Base-by-base conservation (phyloP, 495 filamentous ascomycete species). In the Hyaloscypha bicolor region DNA sequence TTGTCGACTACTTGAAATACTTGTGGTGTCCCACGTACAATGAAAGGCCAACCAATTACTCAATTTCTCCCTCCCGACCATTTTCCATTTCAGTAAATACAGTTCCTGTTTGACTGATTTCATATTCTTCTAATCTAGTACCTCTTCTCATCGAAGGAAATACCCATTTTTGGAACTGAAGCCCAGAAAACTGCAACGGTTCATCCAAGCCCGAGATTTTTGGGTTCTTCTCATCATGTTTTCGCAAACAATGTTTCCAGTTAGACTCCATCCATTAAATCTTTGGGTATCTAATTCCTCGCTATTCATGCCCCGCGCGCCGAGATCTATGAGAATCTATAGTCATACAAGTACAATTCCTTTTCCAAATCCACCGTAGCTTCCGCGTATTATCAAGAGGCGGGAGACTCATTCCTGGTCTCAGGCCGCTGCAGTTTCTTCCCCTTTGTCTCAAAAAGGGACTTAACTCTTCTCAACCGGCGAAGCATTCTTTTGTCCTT, bases 401-500 rank as follows among this genome's bases (percentile, higher is more conserved):
- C 16, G 9, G 42, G 42, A 4, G 42, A 4, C 42, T 48, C 42
- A 48, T 48, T 48, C 3, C 42, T 48, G 42, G 59, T 45, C 35
- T 19, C 59, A 48, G 29, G 29, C 33, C 21, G 21, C 12, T 67
- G 64, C 30, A 68, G 61, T 71, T 80, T 85, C 66, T 77, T 80
- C 21, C 76, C 73, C 75, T 86, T 87, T 12, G 79, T 80, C 67
- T 86, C 82, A 66, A 87, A 87, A 59, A 86, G 69, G 59, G 80
- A 85, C 76, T 87, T 87, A 19, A 87, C 83, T 66, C 80, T 77
- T 69, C 82, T 77, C 67, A 87, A 69, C 55, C 82, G 72, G 35
- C 80, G 79, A 82, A 84, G 86, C 60, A 85, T 73, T 68, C 81
- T 81, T 70, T 83, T 83, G 52, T 86, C 85, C 75, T 86, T 86